These are phyloP conservation scores for Trichoderma guizhouense DNA, from an alignment of 2,329 filamentous ascomycete genomes.

Conservation along the genomic window DNA sequence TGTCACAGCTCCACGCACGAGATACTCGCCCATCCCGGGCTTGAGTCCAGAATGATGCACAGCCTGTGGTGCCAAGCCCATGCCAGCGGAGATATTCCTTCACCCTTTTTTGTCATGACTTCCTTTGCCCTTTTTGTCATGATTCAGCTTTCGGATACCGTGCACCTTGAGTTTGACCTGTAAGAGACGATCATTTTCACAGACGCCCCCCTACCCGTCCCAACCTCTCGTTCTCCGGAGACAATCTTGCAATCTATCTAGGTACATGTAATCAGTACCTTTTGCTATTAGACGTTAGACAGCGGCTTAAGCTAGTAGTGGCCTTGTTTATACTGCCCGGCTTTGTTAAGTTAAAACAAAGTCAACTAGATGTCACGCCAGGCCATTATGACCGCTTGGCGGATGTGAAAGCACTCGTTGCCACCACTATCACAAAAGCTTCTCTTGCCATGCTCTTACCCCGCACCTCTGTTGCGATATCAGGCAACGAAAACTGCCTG, in stretches of 20 bases:
- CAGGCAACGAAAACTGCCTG: background rate
- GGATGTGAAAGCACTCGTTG: background rate
- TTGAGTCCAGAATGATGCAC: background rate
- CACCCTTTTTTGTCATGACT: background rate
- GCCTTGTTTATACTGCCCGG: background rate
- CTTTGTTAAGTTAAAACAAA: background rate
- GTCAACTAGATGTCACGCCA: background rate
- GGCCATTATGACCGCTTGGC: background rate
- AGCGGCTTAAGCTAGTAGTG: background rate
- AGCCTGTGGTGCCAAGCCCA: background rate
- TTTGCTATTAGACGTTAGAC: background rate
- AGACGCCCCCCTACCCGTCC: background rate
- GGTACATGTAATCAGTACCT: background rate
- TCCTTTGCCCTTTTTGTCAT: background rate
- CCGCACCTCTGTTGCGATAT: background rate
- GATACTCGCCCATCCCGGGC: background rate
- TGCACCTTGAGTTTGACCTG: background rate
- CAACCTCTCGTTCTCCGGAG: background rate
- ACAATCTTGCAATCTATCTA: background rate
- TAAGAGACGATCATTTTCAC: background rate
- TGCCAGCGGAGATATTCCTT: background rate
- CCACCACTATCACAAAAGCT: slow-evolving; percentile 12
- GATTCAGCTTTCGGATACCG: background rate
- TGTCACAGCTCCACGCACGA: background rate
- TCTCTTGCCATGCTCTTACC: background rate